These are phyloP conservation scores for Tylopilus plumbeoviolaceoides DNA, from an alignment of 768 basidiomycete species.

Conservation along the genomic window DNA sequence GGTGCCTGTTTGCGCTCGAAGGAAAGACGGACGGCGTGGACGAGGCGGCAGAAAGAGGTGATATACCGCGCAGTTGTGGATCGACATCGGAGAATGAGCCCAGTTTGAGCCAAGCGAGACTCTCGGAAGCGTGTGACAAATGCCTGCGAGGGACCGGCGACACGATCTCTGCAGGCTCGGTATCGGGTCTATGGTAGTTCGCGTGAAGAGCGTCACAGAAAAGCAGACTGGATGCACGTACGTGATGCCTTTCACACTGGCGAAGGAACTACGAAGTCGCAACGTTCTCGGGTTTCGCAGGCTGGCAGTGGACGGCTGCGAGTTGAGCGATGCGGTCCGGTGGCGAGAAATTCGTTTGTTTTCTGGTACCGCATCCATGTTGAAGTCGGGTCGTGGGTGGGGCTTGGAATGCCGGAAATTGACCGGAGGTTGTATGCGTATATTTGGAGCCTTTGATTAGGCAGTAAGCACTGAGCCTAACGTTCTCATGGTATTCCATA, in stretches of 20 bases:
- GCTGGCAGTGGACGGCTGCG: slow-evolving; percentile 4
- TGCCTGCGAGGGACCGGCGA: slow-evolving; percentile 67
- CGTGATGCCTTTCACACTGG: slow-evolving; percentile 14
- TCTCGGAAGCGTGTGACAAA: slow-evolving; percentile 55
- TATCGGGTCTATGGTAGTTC: slow-evolving; percentile 13
- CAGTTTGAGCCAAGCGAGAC: slow-evolving; percentile 54
- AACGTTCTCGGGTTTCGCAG: slow-evolving; percentile 10
- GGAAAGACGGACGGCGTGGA: slow-evolving; percentile 27
- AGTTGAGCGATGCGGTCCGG: slow-evolving; percentile 15
- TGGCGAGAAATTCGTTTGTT: slow-evolving; percentile 3
- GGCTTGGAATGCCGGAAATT: no score
- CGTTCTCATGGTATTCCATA: no score
- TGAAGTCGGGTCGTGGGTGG: neutral
- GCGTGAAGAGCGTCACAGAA: neutral
- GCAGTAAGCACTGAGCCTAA: no score
- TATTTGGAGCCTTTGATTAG: no score
- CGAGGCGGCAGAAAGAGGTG: slow-evolving; percentile 38
- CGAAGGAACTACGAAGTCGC: slow-evolving; percentile 15
- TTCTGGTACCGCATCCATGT: slow-evolving; percentile 18
- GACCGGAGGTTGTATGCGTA: no score
- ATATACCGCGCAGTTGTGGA: slow-evolving; percentile 37
- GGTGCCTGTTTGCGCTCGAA: slow-evolving; percentile 15
- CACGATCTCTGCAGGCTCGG: slow-evolving; percentile 44
- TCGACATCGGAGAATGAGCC: slow-evolving; percentile 42
- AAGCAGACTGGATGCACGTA: slow-evolving; percentile 1